Percentiles rank a stretch among this genome's conserved stretches.
These are phyloP conservation scores for Aspergillus neotritici DNA, from an alignment of 2,329 filamentous ascomycete species.

Conservation along the genomic window DNA sequence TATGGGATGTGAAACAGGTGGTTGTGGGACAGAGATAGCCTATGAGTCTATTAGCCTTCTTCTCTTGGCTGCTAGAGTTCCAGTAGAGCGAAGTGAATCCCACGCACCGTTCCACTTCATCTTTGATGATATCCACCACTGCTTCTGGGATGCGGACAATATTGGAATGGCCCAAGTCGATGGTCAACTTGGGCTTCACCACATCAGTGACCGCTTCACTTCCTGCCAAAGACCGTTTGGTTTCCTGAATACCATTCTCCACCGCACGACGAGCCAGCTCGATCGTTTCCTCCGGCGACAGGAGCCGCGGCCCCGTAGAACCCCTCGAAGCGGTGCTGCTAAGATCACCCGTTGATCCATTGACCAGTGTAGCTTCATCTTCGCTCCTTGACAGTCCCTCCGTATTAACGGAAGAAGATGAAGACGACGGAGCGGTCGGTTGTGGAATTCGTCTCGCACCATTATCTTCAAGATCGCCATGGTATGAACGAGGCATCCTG, in stretches of 20 bases:
- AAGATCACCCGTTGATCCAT: constrained; percentile 22
- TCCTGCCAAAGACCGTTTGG: constrained; percentile 43
- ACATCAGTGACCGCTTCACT: constrained; percentile 43
- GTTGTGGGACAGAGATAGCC: constrained; percentile 49
- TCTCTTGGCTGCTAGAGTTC: background rate
- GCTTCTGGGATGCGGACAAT: constrained; percentile 46
- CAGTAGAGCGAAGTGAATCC: background rate
- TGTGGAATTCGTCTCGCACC: constrained; percentile 25
- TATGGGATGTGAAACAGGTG: constrained; percentile 46
- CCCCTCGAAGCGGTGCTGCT: constrained; percentile 17
- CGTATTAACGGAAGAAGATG: constrained; percentile 20
- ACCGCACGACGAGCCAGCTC: constrained; percentile 42
- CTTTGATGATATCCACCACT: constrained; percentile 48
- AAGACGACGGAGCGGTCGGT: constrained; percentile 18
- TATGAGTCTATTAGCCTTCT: constrained; percentile 16
- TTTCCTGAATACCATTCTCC: constrained; percentile 45
- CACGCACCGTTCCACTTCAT: constrained; percentile 48
- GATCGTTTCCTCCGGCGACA: constrained; percentile 41
- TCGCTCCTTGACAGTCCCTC: constrained; percentile 26
- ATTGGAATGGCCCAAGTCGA: constrained; percentile 47
- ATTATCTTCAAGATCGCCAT: constrained; percentile 30
- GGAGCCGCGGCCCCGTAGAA: constrained; percentile 22
- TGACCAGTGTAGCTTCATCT: constrained; percentile 23
- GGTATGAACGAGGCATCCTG: constrained; percentile 28
- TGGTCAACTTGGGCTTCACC: constrained; percentile 46